A percentile compares a stretch with the other conserved stretches of the same genome.
Conservation (phyloP, 2,329 filamentous ascomycete species). For the Raffaelea albimanens region DNA sequence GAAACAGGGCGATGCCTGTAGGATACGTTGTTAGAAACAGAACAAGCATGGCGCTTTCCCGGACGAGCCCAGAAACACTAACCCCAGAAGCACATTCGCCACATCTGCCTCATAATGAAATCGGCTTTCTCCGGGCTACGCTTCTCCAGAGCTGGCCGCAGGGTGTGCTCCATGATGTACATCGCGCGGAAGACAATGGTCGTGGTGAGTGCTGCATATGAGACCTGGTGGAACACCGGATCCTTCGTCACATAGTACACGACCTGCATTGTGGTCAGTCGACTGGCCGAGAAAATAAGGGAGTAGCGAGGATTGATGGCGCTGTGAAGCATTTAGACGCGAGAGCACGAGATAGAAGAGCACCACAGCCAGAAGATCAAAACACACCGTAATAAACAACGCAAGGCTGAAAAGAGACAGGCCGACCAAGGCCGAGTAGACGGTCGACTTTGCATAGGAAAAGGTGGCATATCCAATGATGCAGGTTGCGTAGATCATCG, state of each 20-base stretch:
- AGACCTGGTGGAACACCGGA: conserved; percentile 72
- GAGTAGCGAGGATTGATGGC: background rate
- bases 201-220: conserved; percentile 63
- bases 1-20: conserved; percentile 57
- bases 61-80: no score
- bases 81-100: conserved; percentile 58
- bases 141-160: conserved; percentile 35
- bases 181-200: conserved; percentile 64
- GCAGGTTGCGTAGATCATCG: conserved; percentile 51
- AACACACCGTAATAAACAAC: conserved; percentile 58
- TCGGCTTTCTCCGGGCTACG: conserved; percentile 40
- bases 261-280: conserved; percentile 1
- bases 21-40: background rate
- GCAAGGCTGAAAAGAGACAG: conserved; percentile 44
- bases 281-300: background rate
- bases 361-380: conserved; percentile 18
- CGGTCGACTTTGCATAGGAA: conserved; percentile 50
- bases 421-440: conserved; percentile 38
- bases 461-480: conserved; percentile 59
- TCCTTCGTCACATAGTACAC: conserved; percentile 72
- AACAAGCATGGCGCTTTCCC: background rate
- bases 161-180: conserved; percentile 56
- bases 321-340: background rate
- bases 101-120: conserved; percentile 52
- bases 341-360: background rate